Evolutionary conservation across 768 basidiomycete species (phyloP).

Genomic region (Clitopilus hobsonii): DNA sequence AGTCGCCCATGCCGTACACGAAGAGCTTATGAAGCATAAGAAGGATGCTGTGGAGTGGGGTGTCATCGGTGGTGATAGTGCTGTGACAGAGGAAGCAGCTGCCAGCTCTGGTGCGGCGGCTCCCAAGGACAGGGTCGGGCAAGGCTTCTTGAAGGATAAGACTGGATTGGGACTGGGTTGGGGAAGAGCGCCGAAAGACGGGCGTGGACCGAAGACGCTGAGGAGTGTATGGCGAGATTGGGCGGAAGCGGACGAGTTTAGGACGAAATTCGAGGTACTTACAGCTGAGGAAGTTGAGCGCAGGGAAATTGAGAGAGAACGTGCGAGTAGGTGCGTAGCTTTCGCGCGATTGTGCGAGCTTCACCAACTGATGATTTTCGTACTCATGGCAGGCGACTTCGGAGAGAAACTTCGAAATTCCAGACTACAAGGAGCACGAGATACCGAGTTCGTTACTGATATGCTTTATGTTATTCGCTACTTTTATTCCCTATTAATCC

Average conservation of each 20-base stretch:
- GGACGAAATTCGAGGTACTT: constrained; percentile 82
- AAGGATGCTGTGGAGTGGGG: constrained; percentile 95
- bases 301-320: constrained; percentile 82
- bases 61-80: constrained; percentile 60
- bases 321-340: constrained; percentile 58
- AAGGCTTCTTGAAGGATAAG: constrained; percentile 69
- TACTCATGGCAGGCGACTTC: constrained; percentile 22
- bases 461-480: neutral
- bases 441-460: constrained; percentile 24
- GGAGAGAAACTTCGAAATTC: constrained; percentile 38
- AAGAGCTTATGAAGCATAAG: constrained; percentile 93
- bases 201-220: constrained; percentile 74
- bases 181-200: constrained; percentile 74
- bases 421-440: constrained; percentile 35
- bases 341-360: neutral
- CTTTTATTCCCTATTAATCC: neutral
- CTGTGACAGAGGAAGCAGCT: constrained; percentile 19
- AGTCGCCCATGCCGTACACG: constrained; percentile 90
- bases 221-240: constrained; percentile 95
- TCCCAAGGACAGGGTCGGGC: constrained; percentile 42
- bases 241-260: constrained; percentile 87
- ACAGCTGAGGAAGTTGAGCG: constrained; percentile 89
- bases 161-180: constrained; percentile 76
- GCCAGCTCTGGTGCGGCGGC: constrained; percentile 22
- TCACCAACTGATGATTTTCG: neutral